These are phyloP conservation scores for Fusarium verrucosum DNA, from an alignment of 2,329 filamentous ascomycete genomes.

Conservation along the genomic window DNA sequence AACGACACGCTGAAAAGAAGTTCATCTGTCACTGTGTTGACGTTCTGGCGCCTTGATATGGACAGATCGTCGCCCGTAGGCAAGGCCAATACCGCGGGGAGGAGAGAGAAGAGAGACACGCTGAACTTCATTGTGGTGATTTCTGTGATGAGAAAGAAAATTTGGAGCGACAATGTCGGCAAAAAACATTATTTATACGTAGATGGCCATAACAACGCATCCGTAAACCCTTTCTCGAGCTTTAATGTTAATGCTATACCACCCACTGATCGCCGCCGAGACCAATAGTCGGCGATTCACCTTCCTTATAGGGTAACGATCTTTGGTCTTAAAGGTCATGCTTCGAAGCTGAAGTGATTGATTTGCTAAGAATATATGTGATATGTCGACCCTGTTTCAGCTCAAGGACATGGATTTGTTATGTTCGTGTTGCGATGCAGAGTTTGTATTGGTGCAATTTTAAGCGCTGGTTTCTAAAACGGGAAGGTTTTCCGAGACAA, in stretches of 20 bases:
- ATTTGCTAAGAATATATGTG: constrained; percentile 14
- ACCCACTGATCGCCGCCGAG: background rate
- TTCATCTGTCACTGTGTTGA: constrained; percentile 53
- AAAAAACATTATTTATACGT: too few relatives aligned
- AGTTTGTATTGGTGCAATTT: constrained; percentile 26
- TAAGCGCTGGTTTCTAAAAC: constrained; percentile 8
- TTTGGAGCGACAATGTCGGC: too few relatives aligned
- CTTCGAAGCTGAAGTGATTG: background rate
- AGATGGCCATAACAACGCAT: too few relatives aligned
- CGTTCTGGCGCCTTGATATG: constrained; percentile 36
- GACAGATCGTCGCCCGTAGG: constrained; percentile 23
- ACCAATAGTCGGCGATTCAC: background rate
- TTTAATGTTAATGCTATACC: background rate
- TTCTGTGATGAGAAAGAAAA: background rate
- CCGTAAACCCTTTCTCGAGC: background rate
- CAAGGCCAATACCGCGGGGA: constrained; percentile 39
- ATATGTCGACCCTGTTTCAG: constrained; percentile 7
- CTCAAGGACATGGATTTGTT: constrained; percentile 17
- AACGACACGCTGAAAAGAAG: constrained; percentile 58
- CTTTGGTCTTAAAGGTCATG: constrained; percentile 20
- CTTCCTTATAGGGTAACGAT: constrained; percentile 34
- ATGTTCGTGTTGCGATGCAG: constrained; percentile 9
- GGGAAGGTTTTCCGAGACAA: constrained; percentile 10
- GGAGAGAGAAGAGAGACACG: constrained; percentile 35
- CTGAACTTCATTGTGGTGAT: constrained; percentile 48